phyloP scores from a whole-genome alignment of 768 basidiomycete genomes.

The Lactarius sp. region DNA sequence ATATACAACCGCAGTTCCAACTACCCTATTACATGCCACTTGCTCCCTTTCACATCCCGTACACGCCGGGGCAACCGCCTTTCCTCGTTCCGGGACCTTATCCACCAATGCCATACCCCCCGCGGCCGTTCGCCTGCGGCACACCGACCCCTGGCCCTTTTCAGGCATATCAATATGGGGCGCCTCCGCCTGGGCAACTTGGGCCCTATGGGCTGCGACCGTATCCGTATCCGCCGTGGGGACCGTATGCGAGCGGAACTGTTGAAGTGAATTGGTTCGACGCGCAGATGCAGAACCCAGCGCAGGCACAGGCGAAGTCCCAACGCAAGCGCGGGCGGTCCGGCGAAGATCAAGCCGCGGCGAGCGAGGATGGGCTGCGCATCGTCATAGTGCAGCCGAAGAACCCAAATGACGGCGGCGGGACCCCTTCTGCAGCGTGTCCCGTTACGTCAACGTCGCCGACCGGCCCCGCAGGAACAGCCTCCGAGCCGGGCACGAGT shows the following conservation, averaged over 20 bases:
- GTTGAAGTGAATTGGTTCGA: conserved; percentile 11
- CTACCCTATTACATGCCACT: conserved; percentile 39
- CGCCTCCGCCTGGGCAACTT: conserved; percentile 15
- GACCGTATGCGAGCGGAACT: conserved; percentile 10
- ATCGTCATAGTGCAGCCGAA: conserved; percentile 21
- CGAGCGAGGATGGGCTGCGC: conserved; percentile 6
- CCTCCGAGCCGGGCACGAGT: background rate
- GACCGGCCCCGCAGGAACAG: background rate
- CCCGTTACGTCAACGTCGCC: background rate
- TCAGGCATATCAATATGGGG: conserved; percentile 12
- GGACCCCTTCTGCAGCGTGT: background rate
- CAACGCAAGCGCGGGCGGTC: conserved; percentile 11
- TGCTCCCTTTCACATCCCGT: conserved; percentile 35
- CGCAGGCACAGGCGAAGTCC: conserved; percentile 3
- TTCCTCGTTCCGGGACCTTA: conserved; percentile 27
- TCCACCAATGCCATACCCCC: conserved; percentile 28
- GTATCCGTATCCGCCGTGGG: conserved; percentile 25
- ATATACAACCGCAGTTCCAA: conserved; percentile 23
- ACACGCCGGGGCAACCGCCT: conserved; percentile 25
- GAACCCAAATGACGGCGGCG: background rate
- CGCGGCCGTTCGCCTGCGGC: conserved; percentile 19
- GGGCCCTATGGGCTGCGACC: conserved; percentile 20
- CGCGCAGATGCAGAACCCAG: background rate
- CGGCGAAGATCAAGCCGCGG: background rate
- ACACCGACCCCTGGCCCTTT: background rate